These are phyloP conservation scores for Thelephora aurantiotincta DNA, from an alignment of 768 basidiomycete genomes.

Conservation along the genomic window DNA sequence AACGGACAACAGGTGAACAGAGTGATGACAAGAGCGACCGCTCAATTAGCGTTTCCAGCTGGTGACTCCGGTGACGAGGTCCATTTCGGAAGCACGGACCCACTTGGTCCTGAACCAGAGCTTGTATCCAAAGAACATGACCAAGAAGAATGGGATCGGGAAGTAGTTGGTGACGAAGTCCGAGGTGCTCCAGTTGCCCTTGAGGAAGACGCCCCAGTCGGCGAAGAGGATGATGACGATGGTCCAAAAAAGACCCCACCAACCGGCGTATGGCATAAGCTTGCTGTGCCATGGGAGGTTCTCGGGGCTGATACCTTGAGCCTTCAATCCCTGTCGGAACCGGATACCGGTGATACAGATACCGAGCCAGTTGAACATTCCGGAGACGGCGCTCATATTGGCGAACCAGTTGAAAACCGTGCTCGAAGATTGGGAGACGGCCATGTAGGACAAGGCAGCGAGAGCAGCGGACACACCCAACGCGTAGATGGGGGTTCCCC, in stretches of 20 bases:
- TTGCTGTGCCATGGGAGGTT: conserved; percentile 5
- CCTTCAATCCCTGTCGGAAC: conserved; percentile 24
- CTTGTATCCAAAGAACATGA: neutral
- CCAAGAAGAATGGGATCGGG: conserved; percentile 7
- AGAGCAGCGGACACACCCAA: conserved; percentile 20
- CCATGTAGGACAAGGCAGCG: conserved; percentile 24
- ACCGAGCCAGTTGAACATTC: conserved; percentile 20
- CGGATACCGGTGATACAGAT: conserved; percentile 28
- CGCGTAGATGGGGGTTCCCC: conserved; percentile 16
- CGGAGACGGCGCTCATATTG: conserved; percentile 15
- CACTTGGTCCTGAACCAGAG: neutral
- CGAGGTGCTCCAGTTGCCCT: conserved; percentile 8
- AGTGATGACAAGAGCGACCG: neutral
- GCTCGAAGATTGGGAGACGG: neutral
- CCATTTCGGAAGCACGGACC: neutral
- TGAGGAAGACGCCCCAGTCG: conserved; percentile 8
- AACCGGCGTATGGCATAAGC: conserved; percentile 13
- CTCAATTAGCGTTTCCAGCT: neutral
- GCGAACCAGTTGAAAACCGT: conserved; percentile 20
- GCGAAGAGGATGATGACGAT: conserved; percentile 3
- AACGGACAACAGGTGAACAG: neutral
- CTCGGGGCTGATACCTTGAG: conserved; percentile 8
- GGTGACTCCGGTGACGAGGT: neutral
- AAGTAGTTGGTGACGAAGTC: conserved; percentile 12
- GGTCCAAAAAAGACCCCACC: conserved; percentile 11